These are phyloP conservation scores for Phoma herbarum DNA, from an alignment of 2,329 filamentous ascomycete species.

Conservation along the genomic window DNA sequence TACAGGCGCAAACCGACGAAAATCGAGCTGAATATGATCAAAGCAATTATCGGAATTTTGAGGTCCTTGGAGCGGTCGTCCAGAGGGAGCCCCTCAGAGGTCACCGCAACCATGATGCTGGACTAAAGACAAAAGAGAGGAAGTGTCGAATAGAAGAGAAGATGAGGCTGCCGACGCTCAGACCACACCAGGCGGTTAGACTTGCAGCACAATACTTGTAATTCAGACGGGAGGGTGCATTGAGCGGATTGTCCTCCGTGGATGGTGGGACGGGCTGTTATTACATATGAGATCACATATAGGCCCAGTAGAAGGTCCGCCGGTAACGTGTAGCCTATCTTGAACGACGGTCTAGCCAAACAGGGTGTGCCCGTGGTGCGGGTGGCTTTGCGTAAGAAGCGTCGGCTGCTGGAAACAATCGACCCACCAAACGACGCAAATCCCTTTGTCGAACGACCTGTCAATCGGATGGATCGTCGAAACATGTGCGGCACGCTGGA, in stretches of 20 bases:
- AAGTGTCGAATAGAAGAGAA: conserved; percentile 8
- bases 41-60: conserved; percentile 32
- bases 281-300: conserved; percentile 19
- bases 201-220: conserved; percentile 3
- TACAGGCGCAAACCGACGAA: conserved; percentile 34
- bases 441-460: not conserved
- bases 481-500: not conserved
- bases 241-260: conserved; percentile 3
- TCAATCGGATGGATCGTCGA: not conserved
- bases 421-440: conserved; percentile 10
- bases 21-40: conserved; percentile 35
- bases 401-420: conserved; percentile 4
- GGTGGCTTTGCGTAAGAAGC: conserved; percentile 13
- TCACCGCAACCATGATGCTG: conserved; percentile 26
- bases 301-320: not conserved
- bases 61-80: conserved; percentile 36
- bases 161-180: conserved; percentile 6
- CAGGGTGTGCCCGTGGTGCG: conserved; percentile 16
- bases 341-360: not conserved
- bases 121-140: not conserved
- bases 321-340: not conserved
- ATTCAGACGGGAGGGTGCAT: conserved; percentile 6
- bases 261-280: conserved; percentile 4
- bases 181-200: conserved; percentile 18
- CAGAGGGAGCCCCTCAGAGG: conserved; percentile 25